phyloP scores from a whole-genome alignment of 352 stramenopile genomes.

The Globisporangium iwayamae region DNA sequence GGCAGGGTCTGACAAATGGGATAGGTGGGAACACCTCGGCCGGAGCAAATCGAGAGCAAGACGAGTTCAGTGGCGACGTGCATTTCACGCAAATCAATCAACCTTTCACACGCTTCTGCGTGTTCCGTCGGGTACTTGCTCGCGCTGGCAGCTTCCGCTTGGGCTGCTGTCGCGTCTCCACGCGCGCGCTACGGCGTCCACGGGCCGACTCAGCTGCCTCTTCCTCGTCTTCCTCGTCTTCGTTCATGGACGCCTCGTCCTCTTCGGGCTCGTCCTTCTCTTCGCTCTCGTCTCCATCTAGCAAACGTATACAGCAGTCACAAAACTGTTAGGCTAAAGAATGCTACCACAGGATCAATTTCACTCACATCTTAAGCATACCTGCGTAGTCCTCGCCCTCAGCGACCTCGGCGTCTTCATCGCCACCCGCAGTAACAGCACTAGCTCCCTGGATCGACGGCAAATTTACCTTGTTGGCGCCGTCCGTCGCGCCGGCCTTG shows the following conservation, averaged over 20 bases:
- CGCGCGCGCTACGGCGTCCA: constrained; percentile 23
- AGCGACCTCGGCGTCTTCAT: constrained; percentile 16
- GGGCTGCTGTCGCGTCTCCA: constrained; percentile 17
- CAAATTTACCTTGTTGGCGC: constrained; percentile 11
- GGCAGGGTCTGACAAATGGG: not conserved
- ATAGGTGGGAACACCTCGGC: not conserved
- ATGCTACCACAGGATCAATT: not conserved
- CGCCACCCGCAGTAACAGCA: not conserved
- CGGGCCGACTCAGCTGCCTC: constrained; percentile 24
- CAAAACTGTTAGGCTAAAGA: not conserved
- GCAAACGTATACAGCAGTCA: constrained; percentile 3
- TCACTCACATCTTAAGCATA: constrained; percentile 2
- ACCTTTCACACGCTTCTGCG: constrained; percentile 60
- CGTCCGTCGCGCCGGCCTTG: not conserved
- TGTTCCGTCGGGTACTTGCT: constrained; percentile 24
- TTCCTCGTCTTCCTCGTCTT: constrained; percentile 26
- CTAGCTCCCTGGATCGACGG: not conserved
- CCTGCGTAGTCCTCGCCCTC: constrained; percentile 14
- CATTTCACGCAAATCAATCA: constrained; percentile 28
- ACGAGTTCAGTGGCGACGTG: not conserved
- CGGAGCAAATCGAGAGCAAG: not conserved
- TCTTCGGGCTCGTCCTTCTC: constrained; percentile 31
- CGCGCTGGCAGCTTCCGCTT: constrained; percentile 20
- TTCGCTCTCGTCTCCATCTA: constrained; percentile 29
- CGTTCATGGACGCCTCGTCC: constrained; percentile 22